Evolutionary conservation across 345 rosid species (phyloP).

Genomic region (Aquilaria yunnanensis): DNA sequence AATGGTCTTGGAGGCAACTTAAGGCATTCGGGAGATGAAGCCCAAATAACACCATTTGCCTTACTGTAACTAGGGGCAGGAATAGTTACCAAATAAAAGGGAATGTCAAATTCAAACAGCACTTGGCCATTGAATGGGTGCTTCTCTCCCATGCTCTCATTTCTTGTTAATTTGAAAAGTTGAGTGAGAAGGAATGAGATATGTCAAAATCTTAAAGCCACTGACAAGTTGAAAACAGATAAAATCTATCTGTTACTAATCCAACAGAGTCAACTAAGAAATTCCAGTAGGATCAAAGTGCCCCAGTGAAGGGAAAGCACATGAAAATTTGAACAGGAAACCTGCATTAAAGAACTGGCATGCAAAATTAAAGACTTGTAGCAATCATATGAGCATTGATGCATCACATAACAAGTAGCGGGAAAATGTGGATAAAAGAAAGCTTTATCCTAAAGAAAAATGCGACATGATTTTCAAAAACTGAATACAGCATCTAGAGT

Average conservation of each 20-base stretch:
- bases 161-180: slow-evolving; percentile 33
- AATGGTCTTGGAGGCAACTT: slow-evolving; percentile 76
- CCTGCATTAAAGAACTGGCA: too few relatives aligned
- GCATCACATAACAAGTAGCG: slow-evolving; percentile 1
- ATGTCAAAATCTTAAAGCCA: neutral
- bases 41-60: slow-evolving; percentile 73
- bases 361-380: neutral
- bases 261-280: neutral
- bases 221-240: neutral
- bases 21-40: slow-evolving; percentile 69
- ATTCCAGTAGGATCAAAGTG: neutral
- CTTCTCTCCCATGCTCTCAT: slow-evolving; percentile 42
- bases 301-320: neutral
- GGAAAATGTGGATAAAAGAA: neutral
- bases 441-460: neutral
- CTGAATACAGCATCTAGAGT: too few relatives aligned
- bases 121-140: slow-evolving; percentile 35
- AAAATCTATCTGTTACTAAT: neutral
- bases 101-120: slow-evolving; percentile 43
- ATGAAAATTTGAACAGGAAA: neutral
- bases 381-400: neutral
- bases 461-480: neutral
- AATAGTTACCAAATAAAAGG: slow-evolving; percentile 72
- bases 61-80: slow-evolving; percentile 48
- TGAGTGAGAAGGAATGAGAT: slow-evolving; percentile 7